A percentile compares a stretch with the other conserved stretches of the same genome.
Evolutionary conservation across 176 grass and related monocot species (phyloP).

Genomic region (Bromus sterilis): DNA sequence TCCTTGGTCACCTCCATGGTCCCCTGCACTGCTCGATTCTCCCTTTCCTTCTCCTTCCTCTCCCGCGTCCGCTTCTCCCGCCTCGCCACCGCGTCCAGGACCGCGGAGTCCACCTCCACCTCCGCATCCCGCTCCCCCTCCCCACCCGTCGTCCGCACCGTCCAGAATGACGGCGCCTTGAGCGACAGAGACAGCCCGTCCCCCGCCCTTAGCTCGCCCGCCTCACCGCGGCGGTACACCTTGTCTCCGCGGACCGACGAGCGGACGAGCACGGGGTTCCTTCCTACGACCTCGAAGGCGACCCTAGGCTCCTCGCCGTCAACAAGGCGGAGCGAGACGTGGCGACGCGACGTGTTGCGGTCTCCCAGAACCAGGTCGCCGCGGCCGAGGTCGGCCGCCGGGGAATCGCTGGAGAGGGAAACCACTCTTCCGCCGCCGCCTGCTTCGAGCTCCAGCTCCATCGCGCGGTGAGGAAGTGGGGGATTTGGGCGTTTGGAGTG

Average conservation of each 20-base stretch:
- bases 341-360: slow-evolving; percentile 49
- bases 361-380: slow-evolving; percentile 13
- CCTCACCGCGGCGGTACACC: slow-evolving; percentile 42
- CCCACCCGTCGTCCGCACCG: background rate
- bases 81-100: slow-evolving; percentile 67
- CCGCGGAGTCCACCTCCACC: slow-evolving; percentile 31
- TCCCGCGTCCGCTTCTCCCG: slow-evolving; percentile 49
- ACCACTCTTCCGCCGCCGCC: background rate
- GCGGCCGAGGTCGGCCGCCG: slow-evolving; percentile 10
- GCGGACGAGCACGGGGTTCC: slow-evolving; percentile 65
- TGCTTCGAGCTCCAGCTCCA: slow-evolving; percentile 33
- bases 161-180: slow-evolving; percentile 50
- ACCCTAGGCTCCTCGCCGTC: background rate
- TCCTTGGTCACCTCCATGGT: slow-evolving; percentile 26
- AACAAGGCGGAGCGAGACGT: slow-evolving; percentile 46
- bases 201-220: slow-evolving; percentile 45
- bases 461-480: background rate
- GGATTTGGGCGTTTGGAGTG: background rate
- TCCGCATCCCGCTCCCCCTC: background rate
- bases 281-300: slow-evolving; percentile 59
- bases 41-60: slow-evolving; percentile 46
- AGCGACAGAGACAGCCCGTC: slow-evolving; percentile 61
- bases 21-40: slow-evolving; percentile 12
- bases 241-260: background rate
- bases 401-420: background rate